Evolutionary conservation across 2,329 filamentous ascomycete genomes (phyloP), one percentile per base, ranked within the genome.

Genomic region (Fusarium metavorans): DNA sequence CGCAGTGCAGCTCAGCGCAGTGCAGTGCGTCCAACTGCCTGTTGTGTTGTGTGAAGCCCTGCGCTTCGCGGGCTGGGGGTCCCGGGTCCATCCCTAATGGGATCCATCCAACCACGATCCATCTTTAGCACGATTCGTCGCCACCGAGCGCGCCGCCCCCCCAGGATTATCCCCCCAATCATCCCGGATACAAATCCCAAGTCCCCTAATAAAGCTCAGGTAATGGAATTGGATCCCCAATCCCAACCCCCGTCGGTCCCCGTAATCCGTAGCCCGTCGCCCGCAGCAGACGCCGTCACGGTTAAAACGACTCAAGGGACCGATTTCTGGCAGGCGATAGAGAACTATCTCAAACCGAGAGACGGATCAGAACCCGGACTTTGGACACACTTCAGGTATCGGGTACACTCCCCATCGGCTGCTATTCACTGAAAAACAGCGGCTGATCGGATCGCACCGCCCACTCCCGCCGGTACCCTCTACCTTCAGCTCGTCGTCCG

Each of bases 161-260:
- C 50, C 43, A 34, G 25, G 34, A 23, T 52, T 48, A 48, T 27
- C 43, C 43, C n/a, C 64, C 72, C 60, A 71, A 75, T 74, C 66
- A 67, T 34, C 50, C 37, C 35, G 54, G 30, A 50, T 41, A 61
- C 30, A 52, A 59, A 63, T 52, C 61, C 32, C 27, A 52, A 64
- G 41, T 70, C 58, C 52, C 68, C 52, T 50, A 67, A 66, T 64
- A 58, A 56, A 60, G 32, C 39, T 72, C 68, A 67, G 54, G 61
- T 69, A 74, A 74, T 66, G 37, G 72, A 69, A 69, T 66, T 69
- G 52, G 39, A 58, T 54, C 41, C 58, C 66, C 50, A 76, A 72
- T 71, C 67, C 69, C 64, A 67, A 32, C n/a, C 54, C 41, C 61
- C 57, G 35, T 63, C 48, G 32, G 64, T 60, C 61, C 57, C 71